phyloP scores from a whole-genome alignment of 2,329 filamentous ascomycete genomes.

The Curvularia verruculosa region DNA sequence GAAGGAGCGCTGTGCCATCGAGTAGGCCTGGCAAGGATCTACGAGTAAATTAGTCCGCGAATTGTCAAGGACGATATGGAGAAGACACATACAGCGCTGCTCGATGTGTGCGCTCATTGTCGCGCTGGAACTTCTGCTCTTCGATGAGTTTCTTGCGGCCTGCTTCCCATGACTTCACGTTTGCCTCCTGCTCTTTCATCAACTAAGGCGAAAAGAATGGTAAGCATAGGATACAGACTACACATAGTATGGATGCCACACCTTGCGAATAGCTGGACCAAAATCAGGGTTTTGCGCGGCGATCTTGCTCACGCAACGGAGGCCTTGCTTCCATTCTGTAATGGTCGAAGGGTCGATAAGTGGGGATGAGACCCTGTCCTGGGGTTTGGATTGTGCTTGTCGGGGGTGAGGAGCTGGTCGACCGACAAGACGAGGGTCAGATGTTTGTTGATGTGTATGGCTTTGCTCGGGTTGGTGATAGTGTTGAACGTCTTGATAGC shows the following conservation, averaged over 20 bases:
- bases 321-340: constrained; percentile 55
- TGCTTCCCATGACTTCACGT: constrained; percentile 67
- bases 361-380: constrained; percentile 27
- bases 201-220: constrained; percentile 49
- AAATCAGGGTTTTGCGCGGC: constrained; percentile 54
- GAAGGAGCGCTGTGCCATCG: constrained; percentile 27
- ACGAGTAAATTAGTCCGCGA: constrained; percentile 9
- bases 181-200: constrained; percentile 66
- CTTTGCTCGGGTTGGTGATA: constrained; percentile 6
- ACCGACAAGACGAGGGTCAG: constrained; percentile 33
- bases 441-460: constrained; percentile 12
- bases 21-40: constrained; percentile 40
- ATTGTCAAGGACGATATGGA: too few species aligned
- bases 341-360: constrained; percentile 56
- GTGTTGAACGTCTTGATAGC: constrained; percentile 9
- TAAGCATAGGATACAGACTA: constrained; percentile 9
- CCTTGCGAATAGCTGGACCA: constrained; percentile 48
- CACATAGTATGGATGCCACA: constrained; percentile 23
- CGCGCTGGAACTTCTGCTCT: constrained; percentile 58
- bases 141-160: constrained; percentile 59
- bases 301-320: constrained; percentile 56
- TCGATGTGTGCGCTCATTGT: constrained; percentile 61
- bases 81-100: constrained; percentile 58
- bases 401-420: constrained; percentile 26
- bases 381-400: constrained; percentile 21